Base-by-base conservation (phyloP, 2,329 filamentous ascomycete genomes). In the Trichoderma guizhouense region DNA sequence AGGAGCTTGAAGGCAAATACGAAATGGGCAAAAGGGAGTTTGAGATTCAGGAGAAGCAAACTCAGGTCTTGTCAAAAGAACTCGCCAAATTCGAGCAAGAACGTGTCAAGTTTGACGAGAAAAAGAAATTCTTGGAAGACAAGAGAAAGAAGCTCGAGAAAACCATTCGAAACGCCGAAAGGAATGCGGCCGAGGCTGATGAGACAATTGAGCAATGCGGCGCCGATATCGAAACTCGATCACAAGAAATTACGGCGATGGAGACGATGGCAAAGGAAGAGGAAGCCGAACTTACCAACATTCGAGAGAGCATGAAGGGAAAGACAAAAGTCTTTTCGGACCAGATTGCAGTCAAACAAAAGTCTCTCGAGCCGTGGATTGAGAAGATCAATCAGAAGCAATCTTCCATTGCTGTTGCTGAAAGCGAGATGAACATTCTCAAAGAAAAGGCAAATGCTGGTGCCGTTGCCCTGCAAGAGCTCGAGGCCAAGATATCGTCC, bases 131-230 rank as follows among this genome's bases (percentile, higher is more conserved):
- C 81, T 83, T 99, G 75, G 86, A 88, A 2, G 92, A 91, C 78
- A 99, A 99, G 84, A 91, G 93, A 77, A 97, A 96, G 85, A 99
- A 99, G 83, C 87, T 97, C 15, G 94, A 98, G 75, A 98, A 97
- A 84, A 89, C 92, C 0, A 93, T 96, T 73, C 86, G 90, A 69
- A 92, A 91, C 60, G 93, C 93, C 72, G 93, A 93, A 74, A 90
- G 91, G 72, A 90, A 92, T 7, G 88, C 90, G 0, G 87, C 88
- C 0, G 94, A 97, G 76, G 92, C 94, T 4, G 88, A 91, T 47
- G 91, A 92, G 74, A 89, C 93, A 9, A 92, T 96, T 12, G 90
- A 93, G 78, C 91, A 95, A 75, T 94, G 93, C 76, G 84, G 86
- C 8, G 87, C 91, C 71, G 94, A 98, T 75, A 92, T 98, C 57